Evolutionary conservation across 306 rosid species (phyloP).

Genomic region (Malus sylvestris): DNA sequence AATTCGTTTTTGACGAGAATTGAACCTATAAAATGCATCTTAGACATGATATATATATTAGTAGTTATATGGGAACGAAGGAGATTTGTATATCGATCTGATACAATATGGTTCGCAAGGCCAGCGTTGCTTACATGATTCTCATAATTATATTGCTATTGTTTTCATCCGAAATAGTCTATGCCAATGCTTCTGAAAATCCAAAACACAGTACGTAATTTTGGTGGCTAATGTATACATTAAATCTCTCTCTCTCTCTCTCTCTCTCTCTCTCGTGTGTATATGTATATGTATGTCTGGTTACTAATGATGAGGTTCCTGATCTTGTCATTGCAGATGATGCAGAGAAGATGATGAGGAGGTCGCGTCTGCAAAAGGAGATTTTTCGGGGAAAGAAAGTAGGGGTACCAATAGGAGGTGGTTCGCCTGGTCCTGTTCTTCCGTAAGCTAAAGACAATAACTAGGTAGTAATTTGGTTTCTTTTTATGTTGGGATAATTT

Average conservation of each 20-base stretch:
- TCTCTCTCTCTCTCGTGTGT: too few species aligned
- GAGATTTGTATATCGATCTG: neutral
- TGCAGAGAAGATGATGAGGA: neutral
- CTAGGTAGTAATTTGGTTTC: too few species aligned
- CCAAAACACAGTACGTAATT: neutral
- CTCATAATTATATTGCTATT: neutral
- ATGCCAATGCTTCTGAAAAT: neutral
- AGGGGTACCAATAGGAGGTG: fast-evolving
- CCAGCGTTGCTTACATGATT: neutral
- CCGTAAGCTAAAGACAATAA: neutral
- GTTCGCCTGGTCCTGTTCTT: fast-evolving
- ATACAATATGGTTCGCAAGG: neutral
- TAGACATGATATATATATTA: neutral
- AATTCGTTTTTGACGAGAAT: too few species aligned
- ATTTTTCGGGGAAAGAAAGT: neutral
- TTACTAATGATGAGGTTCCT: too few species aligned
- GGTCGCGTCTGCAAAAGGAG: neutral
- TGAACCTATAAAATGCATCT: too few species aligned
- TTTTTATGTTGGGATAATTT: too few species aligned
- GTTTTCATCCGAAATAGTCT: neutral
- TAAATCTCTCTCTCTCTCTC: too few species aligned
- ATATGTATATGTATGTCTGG: too few species aligned
- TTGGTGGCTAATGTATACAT: too few species aligned
- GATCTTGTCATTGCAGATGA: neutral
- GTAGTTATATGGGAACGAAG: neutral